Conservation (phyloP, 176 grass and related monocot species). For the Thinopyrum elongatum region DNA sequence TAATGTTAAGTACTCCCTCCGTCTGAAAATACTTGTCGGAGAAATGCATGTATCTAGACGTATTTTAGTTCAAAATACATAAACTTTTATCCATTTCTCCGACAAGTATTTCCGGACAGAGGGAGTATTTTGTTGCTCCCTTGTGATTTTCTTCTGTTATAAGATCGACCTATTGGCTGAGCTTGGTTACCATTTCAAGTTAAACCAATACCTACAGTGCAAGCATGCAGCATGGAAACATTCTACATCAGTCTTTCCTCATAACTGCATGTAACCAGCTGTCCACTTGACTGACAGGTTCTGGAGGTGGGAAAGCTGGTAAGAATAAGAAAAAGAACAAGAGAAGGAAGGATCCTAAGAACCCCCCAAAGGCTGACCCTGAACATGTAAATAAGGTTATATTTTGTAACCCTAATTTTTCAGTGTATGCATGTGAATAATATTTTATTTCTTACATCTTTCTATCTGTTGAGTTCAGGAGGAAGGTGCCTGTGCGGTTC, state of each 20-base stretch:
- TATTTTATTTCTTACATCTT: conserved; percentile 27
- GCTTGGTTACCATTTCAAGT: not conserved
- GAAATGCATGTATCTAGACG: too few species aligned
- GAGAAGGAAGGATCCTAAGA: conserved; percentile 79
- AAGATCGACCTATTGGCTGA: not conserved
- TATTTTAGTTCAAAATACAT: too few species aligned
- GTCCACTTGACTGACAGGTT: conserved; percentile 59
- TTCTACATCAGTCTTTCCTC: not conserved
- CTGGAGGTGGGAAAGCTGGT: conserved; percentile 59
- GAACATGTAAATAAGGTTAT: conserved; percentile 63
- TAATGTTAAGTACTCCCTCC: not conserved
- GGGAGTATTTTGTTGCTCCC: not conserved
- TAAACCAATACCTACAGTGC: conserved; percentile 23
- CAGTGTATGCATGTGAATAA: conserved; percentile 12
- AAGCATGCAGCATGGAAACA: conserved; percentile 2
- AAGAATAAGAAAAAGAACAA: conserved; percentile 98
- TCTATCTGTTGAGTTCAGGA: conserved; percentile 46
- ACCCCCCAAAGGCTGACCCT: conserved; percentile 41
- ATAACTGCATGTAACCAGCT: conserved; percentile 30
- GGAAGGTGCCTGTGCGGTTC: conserved; percentile 29
- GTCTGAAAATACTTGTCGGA: too few species aligned
- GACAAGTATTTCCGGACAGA: too few species aligned
- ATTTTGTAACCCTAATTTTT: not conserved
- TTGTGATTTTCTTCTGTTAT: not conserved
- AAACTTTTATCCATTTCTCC: too few species aligned